Evolutionary conservation across 2,329 filamentous ascomycete genomes (phyloP), one percentile per base, ranked within the genome.

Genomic region (Chalara sp.): DNA sequence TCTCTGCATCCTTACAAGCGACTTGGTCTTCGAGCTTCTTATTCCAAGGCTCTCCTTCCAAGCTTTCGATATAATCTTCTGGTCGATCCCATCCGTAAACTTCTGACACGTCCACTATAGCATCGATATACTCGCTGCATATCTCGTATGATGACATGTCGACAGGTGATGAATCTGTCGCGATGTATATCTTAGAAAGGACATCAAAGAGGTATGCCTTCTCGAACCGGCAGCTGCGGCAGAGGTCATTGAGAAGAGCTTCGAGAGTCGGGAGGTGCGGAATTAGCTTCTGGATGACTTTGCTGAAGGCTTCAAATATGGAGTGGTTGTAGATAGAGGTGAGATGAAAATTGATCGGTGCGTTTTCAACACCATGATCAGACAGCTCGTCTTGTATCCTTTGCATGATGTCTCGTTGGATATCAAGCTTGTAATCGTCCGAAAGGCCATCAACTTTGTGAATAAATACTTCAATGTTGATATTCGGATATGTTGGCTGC

Each of bases 171-270:
- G 86, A 93, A 67, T 99, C 93, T 5, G 92, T 96, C 1, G 93
- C 93, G 60, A 99, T 95, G 72, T 99, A 99, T 56, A 99, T 96
- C 73, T 99, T 99, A 71, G 89, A 95, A 60, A 95, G 80, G 6
- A 97, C 91, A 65, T 99, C 95, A 66, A 99, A 99, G 6, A 99
- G 81, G 67, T 99, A 99, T 4, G 91, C 92, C 71, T 99, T 99
- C 67, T 97, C 91, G 66, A 99, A 96, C 45, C 89, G 87, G 65
- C 91, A 97, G 11, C 89, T 93, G 54, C 87, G 89, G 71, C 89
- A 95, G 41, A 99, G 80, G 58, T 92, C 93, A 63, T 95, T 96
- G 63, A 99, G 85, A 69, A 99, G 81, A 47, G 90, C 87, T 70
- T 99, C 93, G 50, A 99, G 81, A 30, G 91, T 95, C 5, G 90